Evolutionary conservation across 208 protist genomes (phyloP), one percentile per base, ranked within the genome.

Genomic region (Leishmania arabica): DNA sequence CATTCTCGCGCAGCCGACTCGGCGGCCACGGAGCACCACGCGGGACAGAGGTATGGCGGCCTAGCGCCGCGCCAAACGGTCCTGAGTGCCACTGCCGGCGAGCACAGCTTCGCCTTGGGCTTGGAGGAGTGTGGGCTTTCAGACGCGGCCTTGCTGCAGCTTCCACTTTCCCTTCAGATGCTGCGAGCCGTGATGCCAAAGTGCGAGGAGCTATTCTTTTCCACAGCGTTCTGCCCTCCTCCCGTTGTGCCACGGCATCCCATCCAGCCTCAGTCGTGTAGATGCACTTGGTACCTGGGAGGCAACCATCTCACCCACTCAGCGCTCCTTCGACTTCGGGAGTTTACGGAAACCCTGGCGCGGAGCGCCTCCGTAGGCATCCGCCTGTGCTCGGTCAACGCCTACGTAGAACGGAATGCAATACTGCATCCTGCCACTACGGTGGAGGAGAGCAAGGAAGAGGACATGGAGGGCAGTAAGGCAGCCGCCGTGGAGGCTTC

Each of bases 331-430:
- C 71, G 54, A 3, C 79, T 87, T 6, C 70, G 79, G n/a, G 15
- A 34, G 34, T 65, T 49, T 51, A 42, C 54, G 1, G 24, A 77
- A 24, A 31, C 42, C 64, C 56, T 42, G 51, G 8, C 13, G 13
- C 24, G 24, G 73, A 15, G 42, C 37, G 27, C 58, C 13, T 56
- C 24, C 31, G 17, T 9, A 47, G 15, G 40, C 71, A 19, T 27
- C 27, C 49, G 21, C 1, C 49, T 76, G 56, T 31, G 45, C 68
- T 49, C n/a, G 19, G 66, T 84, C 17, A 27, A 77, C 19, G 77
- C 75, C 21, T 87, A 80, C 56, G 80, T 87, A 24, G 84, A 87
- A 56, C 70, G 77, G 13, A 87, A 87, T 51, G 77, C 77, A 37
- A 40, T 87, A 9, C 53, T 78, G 34, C 62, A 78, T 37, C 37